Percentiles rank a stretch among this genome's conserved stretches.
phyloP scores from a whole-genome alignment of 2,329 filamentous ascomycete species.

The Paraphoma sp. region DNA sequence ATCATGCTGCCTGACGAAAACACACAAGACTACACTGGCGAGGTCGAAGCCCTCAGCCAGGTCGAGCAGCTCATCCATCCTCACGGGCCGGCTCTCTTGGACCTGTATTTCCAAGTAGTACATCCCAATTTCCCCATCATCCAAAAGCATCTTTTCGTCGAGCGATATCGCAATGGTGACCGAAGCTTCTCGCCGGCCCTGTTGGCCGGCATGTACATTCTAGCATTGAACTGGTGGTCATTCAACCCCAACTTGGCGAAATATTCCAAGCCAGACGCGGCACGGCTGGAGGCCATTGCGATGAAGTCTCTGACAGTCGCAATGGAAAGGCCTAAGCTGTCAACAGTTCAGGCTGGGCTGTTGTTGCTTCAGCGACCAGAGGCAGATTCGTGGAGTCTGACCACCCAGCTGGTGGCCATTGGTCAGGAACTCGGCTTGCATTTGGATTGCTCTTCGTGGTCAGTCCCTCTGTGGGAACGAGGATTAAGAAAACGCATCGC shows the following conservation, averaged over 20 bases:
- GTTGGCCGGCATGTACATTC: constrained; percentile 80
- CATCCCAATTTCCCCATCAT: constrained; percentile 84
- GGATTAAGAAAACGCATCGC: constrained; percentile 83
- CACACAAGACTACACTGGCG: constrained; percentile 75
- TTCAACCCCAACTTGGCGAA: constrained; percentile 71
- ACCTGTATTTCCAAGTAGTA: constrained; percentile 81
- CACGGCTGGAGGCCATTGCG: constrained; percentile 75
- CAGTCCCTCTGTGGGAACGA: constrained; percentile 86
- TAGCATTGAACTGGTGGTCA: constrained; percentile 89
- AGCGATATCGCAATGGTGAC: constrained; percentile 76
- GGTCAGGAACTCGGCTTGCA: constrained; percentile 88
- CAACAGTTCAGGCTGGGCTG: constrained; percentile 78
- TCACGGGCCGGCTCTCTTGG: constrained; percentile 77
- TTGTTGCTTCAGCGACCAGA: constrained; percentile 77
- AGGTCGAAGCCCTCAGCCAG: constrained; percentile 70
- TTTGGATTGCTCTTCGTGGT: constrained; percentile 85
- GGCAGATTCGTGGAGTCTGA: constrained; percentile 82
- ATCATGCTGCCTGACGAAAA: constrained; percentile 77
- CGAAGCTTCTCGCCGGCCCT: constrained; percentile 78
- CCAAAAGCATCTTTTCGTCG: constrained; percentile 79
- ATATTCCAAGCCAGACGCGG: constrained; percentile 73
- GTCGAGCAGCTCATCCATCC: constrained; percentile 79
- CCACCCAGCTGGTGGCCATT: constrained; percentile 85
- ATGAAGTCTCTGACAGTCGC: constrained; percentile 76
- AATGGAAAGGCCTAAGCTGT: constrained; percentile 82